Evolutionary conservation across 371 early-diverging fungal species (phyloP).

Genomic region (Smittium culicis): DNA sequence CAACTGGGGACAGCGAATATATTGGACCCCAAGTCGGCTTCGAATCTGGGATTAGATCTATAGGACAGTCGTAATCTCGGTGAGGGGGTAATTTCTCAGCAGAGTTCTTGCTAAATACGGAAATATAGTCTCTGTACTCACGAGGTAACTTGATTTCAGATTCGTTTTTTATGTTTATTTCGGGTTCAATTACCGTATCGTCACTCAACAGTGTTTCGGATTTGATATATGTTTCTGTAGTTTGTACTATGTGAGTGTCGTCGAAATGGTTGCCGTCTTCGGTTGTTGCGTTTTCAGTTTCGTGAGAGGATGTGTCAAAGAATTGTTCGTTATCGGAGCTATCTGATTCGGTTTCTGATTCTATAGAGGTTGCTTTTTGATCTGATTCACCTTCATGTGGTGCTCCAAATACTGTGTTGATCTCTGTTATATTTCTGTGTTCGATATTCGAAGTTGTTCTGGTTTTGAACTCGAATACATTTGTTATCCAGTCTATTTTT

Average conservation of each 20-base stretch:
- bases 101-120: neutral
- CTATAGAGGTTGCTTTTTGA: neutral
- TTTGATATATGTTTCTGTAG: neutral
- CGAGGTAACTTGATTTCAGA: neutral
- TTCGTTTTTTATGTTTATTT: neutral
- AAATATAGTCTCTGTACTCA: neutral
- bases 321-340: neutral
- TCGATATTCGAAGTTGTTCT: neutral
- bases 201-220: neutral
- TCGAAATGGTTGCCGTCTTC: too few relatives aligned
- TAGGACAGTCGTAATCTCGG: slow-evolving; percentile 1
- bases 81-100: neutral
- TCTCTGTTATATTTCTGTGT: neutral
- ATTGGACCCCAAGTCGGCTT: slow-evolving; percentile 1
- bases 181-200: neutral
- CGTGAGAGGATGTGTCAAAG: neutral
- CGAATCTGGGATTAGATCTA: neutral
- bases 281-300: neutral
- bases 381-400: neutral
- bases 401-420: neutral
- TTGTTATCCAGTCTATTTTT: neutral
- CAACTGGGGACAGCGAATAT: neutral
- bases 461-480: neutral
- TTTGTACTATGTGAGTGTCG: too few relatives aligned
- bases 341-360: neutral